Conservation (phyloP, 2,329 filamentous ascomycete species). For the Fusarium illudens region DNA sequence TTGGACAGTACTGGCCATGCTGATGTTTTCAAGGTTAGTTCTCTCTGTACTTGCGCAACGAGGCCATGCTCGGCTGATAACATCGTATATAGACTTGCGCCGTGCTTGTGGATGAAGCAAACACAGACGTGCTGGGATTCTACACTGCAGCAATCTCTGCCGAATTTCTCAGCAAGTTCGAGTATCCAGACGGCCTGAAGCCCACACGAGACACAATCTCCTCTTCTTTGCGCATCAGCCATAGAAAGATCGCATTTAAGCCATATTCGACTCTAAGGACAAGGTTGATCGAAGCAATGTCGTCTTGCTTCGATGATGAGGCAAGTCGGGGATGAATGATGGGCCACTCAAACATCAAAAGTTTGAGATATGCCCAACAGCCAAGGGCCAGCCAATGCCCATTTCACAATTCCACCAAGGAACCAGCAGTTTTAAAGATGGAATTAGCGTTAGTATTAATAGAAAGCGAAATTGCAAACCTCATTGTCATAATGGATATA, state of each 20-base stretch:
- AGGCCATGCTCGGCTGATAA: neutral
- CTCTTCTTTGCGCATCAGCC: conserved; percentile 11
- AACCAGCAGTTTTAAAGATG: neutral
- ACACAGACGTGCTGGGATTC: conserved; percentile 33
- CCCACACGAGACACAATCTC: neutral
- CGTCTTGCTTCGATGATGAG: neutral
- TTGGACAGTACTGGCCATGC: neutral
- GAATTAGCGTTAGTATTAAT: neutral
- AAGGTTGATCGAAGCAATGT: conserved; percentile 19
- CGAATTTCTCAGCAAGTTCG: conserved; percentile 36
- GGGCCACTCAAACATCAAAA: accelerated
- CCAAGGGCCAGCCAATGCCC: neutral
- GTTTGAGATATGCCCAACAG: neutral
- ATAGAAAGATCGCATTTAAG: conserved; percentile 19
- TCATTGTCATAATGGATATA: too few relatives aligned
- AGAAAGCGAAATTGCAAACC: neutral
- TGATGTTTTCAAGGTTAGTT: conserved; percentile 28
- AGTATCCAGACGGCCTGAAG: conserved; percentile 25
- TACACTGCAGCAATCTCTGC: conserved; percentile 29
- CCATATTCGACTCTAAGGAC: conserved; percentile 29
- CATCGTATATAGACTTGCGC: conserved; percentile 20
- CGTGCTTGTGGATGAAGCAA: conserved; percentile 27
- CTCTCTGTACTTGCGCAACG: neutral
- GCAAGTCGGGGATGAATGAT: neutral
- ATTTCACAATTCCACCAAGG: neutral